Base-by-base conservation (phyloP, 78 protist genomes). In the Pigoraptor vietnamica region DNA sequence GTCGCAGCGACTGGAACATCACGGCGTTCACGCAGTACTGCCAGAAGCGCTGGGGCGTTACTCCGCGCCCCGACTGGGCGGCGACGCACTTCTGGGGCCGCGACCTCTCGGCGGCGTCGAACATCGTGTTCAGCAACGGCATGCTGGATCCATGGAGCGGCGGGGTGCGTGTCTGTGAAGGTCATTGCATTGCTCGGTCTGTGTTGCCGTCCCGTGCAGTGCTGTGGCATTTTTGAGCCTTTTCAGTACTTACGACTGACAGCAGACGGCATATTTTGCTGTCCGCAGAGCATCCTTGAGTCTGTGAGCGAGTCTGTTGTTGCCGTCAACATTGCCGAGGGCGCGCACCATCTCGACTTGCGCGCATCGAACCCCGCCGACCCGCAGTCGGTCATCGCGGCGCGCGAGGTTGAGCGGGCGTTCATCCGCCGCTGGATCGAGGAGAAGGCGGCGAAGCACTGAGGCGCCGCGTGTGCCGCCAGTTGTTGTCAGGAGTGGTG, bases 321-420 rank as follows among this genome's bases (percentile, higher is more conserved):
- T 0, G 37, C 88, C 90, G 9, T 92, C 37, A 21, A 0, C 86
- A 86, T 91, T 6, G 37, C 33, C 34, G 24, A 55, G 19, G 96
- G 94, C 25, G 96, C 94, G 10, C 96, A 94, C 84, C 96, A 94
- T 34, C 89, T 90, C 36, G 96, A 94, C 82, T 88, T 94, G 39
- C 33, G 92, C 39, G 39, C 23, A 25, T 24, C 86, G 56, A 93
- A 48, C 87, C 95, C 94, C 37, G 39, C n/a, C 24, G 96, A 94
- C 79, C 87, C 96, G 33, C 91, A 0, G 25, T 32, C 1, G 0
- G 88, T 94, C 86, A 67, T 19, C 37, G 36, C 0, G 25, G 94
- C 94, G 24, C 87, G 95, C 40, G 1, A 83, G n/a, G 14, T 19
- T 34, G 88, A 93, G 40, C 56, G 36, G 6, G 88, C 23, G 23